Evolutionary conservation across 2,329 filamentous ascomycete genomes (phyloP).

Genomic region (Colletotrichum karsti): DNA sequence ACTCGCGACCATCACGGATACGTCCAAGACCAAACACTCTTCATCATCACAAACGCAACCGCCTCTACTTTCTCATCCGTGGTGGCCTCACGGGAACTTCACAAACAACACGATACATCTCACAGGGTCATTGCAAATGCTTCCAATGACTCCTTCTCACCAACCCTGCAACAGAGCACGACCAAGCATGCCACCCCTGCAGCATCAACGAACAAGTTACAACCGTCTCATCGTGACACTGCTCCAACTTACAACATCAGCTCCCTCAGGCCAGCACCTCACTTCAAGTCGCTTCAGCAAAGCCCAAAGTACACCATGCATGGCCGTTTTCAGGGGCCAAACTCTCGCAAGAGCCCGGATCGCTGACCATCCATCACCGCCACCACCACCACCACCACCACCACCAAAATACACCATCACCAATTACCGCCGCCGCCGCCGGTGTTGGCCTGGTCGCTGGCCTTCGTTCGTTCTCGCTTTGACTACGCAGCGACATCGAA

Average conservation of each 20-base stretch:
- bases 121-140: neutral
- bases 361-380: neutral
- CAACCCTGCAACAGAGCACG: neutral
- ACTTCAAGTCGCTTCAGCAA: no score
- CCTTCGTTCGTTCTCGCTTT: slow-evolving; percentile 16
- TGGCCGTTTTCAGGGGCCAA: slow-evolving; percentile 15
- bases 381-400: neutral
- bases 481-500: slow-evolving; percentile 10
- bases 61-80: slow-evolving; percentile 17
- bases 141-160: neutral
- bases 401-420: no score
- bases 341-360: slow-evolving; percentile 19
- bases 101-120: neutral
- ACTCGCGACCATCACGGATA: slow-evolving; percentile 14
- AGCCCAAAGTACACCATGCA: neutral
- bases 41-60: neutral
- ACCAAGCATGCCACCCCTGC: slow-evolving; percentile 5
- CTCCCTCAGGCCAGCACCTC: no score
- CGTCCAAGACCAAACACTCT: slow-evolving; percentile 15
- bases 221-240: slow-evolving; percentile 21
- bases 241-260: neutral
- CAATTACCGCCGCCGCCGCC: neutral
- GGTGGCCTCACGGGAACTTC: neutral
- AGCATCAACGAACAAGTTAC: neutral
- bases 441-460: neutral